These are phyloP conservation scores for Xylariaceae sp. DNA, from an alignment of 2,329 filamentous ascomycete species.

Conservation along the genomic window DNA sequence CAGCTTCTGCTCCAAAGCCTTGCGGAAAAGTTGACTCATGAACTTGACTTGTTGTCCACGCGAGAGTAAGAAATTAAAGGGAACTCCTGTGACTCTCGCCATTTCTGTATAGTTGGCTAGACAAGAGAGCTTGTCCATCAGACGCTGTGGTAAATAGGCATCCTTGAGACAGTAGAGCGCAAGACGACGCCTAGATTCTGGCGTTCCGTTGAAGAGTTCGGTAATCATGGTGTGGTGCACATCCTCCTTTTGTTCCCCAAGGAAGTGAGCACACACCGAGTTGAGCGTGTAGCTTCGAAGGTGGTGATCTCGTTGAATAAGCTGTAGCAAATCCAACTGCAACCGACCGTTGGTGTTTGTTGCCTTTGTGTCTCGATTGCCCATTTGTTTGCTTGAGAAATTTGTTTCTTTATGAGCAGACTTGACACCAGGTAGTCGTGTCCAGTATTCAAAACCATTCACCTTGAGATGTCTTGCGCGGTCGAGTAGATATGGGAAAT, in stretches of 20 bases:
- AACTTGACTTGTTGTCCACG: slow-evolving; percentile 97
- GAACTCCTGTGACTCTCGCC: slow-evolving; percentile 97
- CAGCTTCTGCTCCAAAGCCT: slow-evolving; percentile 87
- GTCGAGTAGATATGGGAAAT: slow-evolving; percentile 93
- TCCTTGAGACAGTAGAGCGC: slow-evolving; percentile 98
- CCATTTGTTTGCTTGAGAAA: slow-evolving; percentile 98
- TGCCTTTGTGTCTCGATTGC: slow-evolving; percentile 87
- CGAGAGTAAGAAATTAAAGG: slow-evolving; percentile 90
- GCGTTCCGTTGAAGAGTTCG: slow-evolving; percentile 92
- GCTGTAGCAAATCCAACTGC: slow-evolving; percentile 89
- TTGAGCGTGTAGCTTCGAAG: slow-evolving; percentile 96
- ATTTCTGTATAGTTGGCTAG: slow-evolving; percentile 99
- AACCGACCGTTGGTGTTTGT: slow-evolving; percentile 94
- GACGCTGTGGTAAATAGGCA: slow-evolving; percentile 86
- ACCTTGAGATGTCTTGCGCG: slow-evolving; percentile 83
- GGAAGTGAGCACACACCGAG: slow-evolving; percentile 89
- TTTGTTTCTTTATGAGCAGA: slow-evolving; percentile 77
- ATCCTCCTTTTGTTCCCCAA: slow-evolving; percentile 97
- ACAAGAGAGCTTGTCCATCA: slow-evolving; percentile 98
- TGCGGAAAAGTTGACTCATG: slow-evolving; percentile 93
- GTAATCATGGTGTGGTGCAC: slow-evolving; percentile 99
- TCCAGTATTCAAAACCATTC: slow-evolving; percentile 79
- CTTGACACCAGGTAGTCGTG: slow-evolving; percentile 67
- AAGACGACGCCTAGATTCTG: slow-evolving; percentile 84
- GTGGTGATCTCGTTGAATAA: slow-evolving; percentile 93